A percentile compares a stretch with the other conserved stretches of the same genome.
These are phyloP conservation scores for Globisporangium radiosum DNA, from an alignment of 352 stramenopile species.

Conservation along the genomic window DNA sequence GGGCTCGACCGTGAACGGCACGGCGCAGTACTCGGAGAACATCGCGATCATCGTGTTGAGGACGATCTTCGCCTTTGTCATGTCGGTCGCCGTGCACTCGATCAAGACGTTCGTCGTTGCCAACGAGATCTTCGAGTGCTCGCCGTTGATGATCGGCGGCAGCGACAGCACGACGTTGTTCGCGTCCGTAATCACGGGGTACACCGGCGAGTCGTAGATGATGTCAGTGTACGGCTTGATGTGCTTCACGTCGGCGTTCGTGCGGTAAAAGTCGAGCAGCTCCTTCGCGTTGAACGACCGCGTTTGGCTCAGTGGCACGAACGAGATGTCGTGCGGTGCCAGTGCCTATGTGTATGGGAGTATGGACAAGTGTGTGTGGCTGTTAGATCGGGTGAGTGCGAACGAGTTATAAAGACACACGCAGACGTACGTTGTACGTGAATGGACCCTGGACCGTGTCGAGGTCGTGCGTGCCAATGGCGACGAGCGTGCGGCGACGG, in stretches of 20 bases:
- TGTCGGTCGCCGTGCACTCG: constrained; percentile 99
- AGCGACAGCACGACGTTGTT: constrained; percentile 96
- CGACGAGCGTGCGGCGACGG: constrained; percentile 97
- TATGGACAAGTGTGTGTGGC: background rate
- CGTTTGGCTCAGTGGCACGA: constrained; percentile 92
- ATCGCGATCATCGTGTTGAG: constrained; percentile 99
- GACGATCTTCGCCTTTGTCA: constrained; percentile 99
- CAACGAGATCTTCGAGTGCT: constrained; percentile 96
- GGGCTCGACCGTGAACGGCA: constrained; percentile 95
- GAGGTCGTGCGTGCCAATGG: constrained; percentile 99
- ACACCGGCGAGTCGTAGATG: constrained; percentile 98
- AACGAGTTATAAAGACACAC: background rate
- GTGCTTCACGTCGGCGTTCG: constrained; percentile 94
- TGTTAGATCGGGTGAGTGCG: background rate
- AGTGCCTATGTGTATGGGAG: constrained; percentile 56
- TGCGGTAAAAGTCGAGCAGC: constrained; percentile 95
- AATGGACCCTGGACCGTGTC: constrained; percentile 94
- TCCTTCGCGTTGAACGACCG: constrained; percentile 91
- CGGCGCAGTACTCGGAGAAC: constrained; percentile 98
- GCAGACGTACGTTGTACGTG: constrained; percentile 72
- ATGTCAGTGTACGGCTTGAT: constrained; percentile 99
- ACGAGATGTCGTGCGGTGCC: constrained; percentile 92
- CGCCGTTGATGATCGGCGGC: constrained; percentile 99
- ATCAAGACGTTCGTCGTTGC: constrained; percentile 99
- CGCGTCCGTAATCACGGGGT: constrained; percentile 96